phyloP scores from a whole-genome alignment of 2,329 filamentous ascomycete genomes.

The Sclerotinia trifoliorum region DNA sequence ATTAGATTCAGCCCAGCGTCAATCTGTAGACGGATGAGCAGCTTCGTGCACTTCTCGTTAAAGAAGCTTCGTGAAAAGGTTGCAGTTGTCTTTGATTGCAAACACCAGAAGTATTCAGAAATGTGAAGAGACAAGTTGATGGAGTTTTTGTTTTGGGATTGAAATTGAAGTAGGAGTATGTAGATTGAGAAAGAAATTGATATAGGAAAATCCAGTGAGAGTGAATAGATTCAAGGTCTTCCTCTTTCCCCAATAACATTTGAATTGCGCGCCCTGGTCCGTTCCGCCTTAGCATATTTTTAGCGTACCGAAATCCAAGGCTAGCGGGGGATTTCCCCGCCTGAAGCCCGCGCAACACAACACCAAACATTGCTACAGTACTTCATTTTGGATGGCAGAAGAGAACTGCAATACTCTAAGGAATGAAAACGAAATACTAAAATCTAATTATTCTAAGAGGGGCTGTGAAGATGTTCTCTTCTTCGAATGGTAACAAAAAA shows the following conservation, averaged over 20 bases:
- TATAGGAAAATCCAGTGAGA: background rate
- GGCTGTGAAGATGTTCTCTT: conserved; percentile 57
- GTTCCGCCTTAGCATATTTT: conserved; percentile 9
- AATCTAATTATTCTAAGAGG: conserved; percentile 18
- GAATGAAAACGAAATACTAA: background rate
- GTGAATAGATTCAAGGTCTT: background rate
- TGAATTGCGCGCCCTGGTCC: conserved; percentile 8
- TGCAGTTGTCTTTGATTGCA: background rate
- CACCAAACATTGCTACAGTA: conserved; percentile 9
- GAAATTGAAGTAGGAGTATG: background rate
- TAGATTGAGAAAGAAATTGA: background rate
- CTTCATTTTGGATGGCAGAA: background rate
- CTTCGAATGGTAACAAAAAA: conserved; percentile 66
- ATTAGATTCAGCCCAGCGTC: conserved; percentile 4
- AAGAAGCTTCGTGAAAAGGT: conserved; percentile 9
- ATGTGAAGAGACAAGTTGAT: background rate
- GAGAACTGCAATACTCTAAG: background rate
- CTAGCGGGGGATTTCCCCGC: conserved; percentile 11
- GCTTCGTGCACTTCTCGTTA: background rate
- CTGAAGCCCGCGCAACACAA: conserved; percentile 9
- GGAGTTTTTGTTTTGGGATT: background rate
- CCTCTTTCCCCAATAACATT: background rate
- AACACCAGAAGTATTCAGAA: background rate
- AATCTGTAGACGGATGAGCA: background rate
- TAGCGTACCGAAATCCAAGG: background rate